Base-by-base conservation (phyloP, 306 rosid genomes). In the Carpinus viminea region DNA sequence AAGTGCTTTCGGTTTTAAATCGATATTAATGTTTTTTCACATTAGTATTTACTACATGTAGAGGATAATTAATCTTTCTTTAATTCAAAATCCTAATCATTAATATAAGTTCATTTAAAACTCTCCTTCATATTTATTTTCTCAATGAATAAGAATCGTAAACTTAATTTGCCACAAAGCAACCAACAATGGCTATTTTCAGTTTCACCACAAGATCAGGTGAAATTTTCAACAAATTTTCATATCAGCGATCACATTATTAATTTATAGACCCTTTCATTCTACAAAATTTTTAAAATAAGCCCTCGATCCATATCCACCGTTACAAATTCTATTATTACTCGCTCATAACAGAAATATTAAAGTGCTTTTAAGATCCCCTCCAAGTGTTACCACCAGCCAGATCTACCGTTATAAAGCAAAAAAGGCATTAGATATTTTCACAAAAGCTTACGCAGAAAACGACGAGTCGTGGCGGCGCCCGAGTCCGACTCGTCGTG, bases 401-500 rank as follows among this genome's bases (percentile, higher is more conserved):
- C 52, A n/a, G 72, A 68, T 68, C 72, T 68, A 68, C 72, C 24
- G 38, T 41, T 68, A 5, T 41, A 65, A 64, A 47, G 24, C 36
- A 12, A 59, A 59, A 26, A 59, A 59, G 3, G 16, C 46, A 31
- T 64, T 64, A 34, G 4, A 64, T 64, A 41, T 17, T 21, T n/a
- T 71, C 76, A 79, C 34, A 57, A 76, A 84, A 80, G 73, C 76
- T 75, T 83, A 61, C 13, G 54, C 62, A 80, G 76, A 21, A 83
- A 75, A 81, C 84, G 86, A 76, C 84, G 84, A 73, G 74, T 18
- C 62, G 78, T 59, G 61, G 69, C 78, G 70, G 61, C 81, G 43
- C 74, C 89, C 36, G 86, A 81, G 52, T 83, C 88, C 75, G 91
- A 81, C 76, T 88, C 91, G 83, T 79, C 88, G 83, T 83, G 87